Percentiles rank a stretch among this genome's conserved stretches.
Evolutionary conservation across 345 rosid species (phyloP).

Genomic region (Heritiera littoralis): DNA sequence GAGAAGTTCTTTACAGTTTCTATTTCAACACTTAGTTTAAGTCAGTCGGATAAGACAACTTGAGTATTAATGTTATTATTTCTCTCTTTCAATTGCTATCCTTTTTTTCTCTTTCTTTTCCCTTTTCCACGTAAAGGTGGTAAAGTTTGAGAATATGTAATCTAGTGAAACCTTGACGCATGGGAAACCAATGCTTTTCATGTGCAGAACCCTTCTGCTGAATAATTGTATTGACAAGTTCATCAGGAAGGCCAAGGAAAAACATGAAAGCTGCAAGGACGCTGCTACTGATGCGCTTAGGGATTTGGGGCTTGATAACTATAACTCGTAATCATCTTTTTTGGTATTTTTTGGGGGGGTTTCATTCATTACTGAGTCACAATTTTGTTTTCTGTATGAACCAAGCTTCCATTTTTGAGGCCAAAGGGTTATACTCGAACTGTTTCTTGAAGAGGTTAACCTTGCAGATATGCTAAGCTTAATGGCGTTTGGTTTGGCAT

Average conservation of each 20-base stretch:
- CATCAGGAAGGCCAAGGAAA: constrained; percentile 73
- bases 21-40: neutral
- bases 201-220: constrained; percentile 65
- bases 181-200: neutral
- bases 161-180: neutral
- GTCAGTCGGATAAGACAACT: neutral
- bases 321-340: constrained; percentile 41
- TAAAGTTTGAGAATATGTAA: neutral
- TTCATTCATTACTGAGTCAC: neutral
- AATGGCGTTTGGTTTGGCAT: too few relatives aligned
- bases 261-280: constrained; percentile 64
- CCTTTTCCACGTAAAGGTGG: neutral
- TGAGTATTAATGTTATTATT: neutral
- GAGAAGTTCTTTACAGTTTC: neutral
- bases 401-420: neutral
- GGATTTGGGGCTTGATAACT: constrained; percentile 83
- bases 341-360: neutral
- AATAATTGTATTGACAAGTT: constrained; percentile 67
- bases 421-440: neutral
- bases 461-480: too few relatives aligned
- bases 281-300: constrained; percentile 91
- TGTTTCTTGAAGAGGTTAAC: neutral
- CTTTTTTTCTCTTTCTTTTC: too few relatives aligned
- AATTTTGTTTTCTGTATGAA: neutral
- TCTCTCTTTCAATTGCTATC: neutral